Percentiles rank a stretch among this genome's conserved stretches.
Evolutionary conservation across 139 green algal genomes (phyloP).

Genomic region (Tetradesmus obliquus): DNA sequence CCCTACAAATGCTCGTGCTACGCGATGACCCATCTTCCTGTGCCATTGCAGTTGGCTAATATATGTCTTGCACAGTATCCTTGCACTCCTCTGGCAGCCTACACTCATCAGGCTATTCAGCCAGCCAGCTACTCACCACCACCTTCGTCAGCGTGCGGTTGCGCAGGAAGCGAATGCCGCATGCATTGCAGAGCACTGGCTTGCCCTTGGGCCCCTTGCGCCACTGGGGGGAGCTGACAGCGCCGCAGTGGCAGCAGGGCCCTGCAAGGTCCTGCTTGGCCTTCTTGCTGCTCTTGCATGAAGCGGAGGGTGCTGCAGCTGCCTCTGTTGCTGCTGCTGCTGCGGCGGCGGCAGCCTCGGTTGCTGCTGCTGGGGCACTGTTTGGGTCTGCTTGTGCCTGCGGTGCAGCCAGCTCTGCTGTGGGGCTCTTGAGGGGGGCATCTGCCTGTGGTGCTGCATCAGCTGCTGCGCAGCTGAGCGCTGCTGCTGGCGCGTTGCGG

Average conservation of each 20-base stretch:
- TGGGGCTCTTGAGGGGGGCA: background rate
- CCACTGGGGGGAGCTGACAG: constrained; percentile 60
- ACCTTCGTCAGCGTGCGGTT: constrained; percentile 49
- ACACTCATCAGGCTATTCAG: background rate
- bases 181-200: constrained; percentile 73
- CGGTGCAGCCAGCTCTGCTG: background rate
- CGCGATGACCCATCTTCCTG: background rate
- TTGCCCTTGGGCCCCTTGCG: constrained; percentile 64
- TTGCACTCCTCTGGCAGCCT: background rate
- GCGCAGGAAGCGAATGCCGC: constrained; percentile 67
- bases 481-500: background rate
- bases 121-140: background rate
- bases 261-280: constrained; percentile 38
- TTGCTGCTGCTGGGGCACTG: background rate
- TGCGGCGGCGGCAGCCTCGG: background rate
- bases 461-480: background rate
- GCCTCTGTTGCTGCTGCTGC: background rate
- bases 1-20: too few relatives aligned
- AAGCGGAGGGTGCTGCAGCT: background rate
- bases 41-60: background rate
- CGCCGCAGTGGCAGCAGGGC: constrained; percentile 49
- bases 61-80: background rate
- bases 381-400: background rate
- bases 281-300: constrained; percentile 32
- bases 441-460: background rate